Evolutionary conservation across 176 grass and related monocot species (phyloP).

Genomic region (Ampelocalamus luodianensis): DNA sequence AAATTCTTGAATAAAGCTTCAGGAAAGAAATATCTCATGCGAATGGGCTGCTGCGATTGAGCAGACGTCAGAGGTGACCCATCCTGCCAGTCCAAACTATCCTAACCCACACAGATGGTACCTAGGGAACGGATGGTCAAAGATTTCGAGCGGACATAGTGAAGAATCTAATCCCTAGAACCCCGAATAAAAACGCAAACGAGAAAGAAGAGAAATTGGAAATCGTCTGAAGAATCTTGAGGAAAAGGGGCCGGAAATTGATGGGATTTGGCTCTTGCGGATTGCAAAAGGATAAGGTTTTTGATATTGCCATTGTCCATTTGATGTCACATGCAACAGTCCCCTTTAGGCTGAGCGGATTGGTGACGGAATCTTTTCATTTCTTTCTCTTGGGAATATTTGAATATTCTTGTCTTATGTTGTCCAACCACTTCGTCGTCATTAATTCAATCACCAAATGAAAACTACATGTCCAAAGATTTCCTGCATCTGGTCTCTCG

Average conservation of each 20-base stretch:
- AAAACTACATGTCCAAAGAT: background rate
- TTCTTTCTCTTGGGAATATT: background rate
- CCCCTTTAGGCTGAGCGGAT: background rate
- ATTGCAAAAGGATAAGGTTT: background rate
- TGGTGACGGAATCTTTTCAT: background rate
- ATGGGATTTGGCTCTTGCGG: background rate
- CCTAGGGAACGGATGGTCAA: constrained; percentile 1
- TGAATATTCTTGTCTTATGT: background rate
- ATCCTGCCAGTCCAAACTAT: background rate
- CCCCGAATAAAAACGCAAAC: background rate
- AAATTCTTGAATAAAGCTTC: background rate
- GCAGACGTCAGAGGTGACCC: background rate
- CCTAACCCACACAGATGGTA: background rate
- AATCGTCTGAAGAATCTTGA: background rate
- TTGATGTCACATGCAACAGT: constrained; percentile 12
- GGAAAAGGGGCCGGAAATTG: background rate
- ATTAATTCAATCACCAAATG: background rate
- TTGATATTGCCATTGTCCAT: background rate
- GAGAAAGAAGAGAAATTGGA: background rate
- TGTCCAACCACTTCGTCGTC: background rate
- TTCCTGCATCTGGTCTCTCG: background rate
- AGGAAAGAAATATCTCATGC: background rate
- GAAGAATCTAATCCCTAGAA: background rate
- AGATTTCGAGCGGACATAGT: background rate
- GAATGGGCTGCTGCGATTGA: background rate